phyloP scores from a whole-genome alignment of 805 yeast species.

The Nakazawaea wyomingensis region DNA sequence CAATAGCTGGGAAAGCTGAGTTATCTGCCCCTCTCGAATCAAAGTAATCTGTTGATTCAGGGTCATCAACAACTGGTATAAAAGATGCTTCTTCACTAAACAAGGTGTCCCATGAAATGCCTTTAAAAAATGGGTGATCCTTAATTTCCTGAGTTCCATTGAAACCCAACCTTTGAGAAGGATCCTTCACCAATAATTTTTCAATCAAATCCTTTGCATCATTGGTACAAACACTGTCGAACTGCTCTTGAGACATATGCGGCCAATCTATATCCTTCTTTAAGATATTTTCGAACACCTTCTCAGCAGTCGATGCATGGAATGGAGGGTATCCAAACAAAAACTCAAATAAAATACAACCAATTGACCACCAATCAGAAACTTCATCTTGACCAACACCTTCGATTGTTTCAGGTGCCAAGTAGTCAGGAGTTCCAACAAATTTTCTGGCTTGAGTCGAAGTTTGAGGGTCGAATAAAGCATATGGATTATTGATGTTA shows the following conservation, averaged over 20 bases:
- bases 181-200: slow-evolving; percentile 58
- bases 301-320: slow-evolving; percentile 72
- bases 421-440: slow-evolving; percentile 96
- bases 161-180: slow-evolving; percentile 65
- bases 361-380: slow-evolving; percentile 99
- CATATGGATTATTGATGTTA: slow-evolving; percentile 28
- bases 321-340: slow-evolving; percentile 94
- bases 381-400: slow-evolving; percentile 80
- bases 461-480: slow-evolving; percentile 71
- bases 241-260: slow-evolving; percentile 48
- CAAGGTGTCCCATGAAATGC: slow-evolving; percentile 68
- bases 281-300: slow-evolving; percentile 78
- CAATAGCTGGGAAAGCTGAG: slow-evolving; percentile 49
- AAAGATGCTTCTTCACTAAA: slow-evolving; percentile 74
- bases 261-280: slow-evolving; percentile 84
- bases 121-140: slow-evolving; percentile 70
- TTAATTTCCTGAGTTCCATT: slow-evolving; percentile 77
- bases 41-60: slow-evolving; percentile 87
- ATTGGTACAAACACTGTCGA: slow-evolving; percentile 45
- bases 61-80: slow-evolving; percentile 72
- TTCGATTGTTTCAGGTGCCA: slow-evolving; percentile 92
- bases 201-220: slow-evolving; percentile 72
- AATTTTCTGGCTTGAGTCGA: slow-evolving; percentile 55
- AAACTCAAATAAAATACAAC: slow-evolving; percentile 91
- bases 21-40: slow-evolving; percentile 85